These are phyloP conservation scores for Helianthus tuberosus DNA, from an alignment of 129 eudicot genomes.

Conservation along the genomic window DNA sequence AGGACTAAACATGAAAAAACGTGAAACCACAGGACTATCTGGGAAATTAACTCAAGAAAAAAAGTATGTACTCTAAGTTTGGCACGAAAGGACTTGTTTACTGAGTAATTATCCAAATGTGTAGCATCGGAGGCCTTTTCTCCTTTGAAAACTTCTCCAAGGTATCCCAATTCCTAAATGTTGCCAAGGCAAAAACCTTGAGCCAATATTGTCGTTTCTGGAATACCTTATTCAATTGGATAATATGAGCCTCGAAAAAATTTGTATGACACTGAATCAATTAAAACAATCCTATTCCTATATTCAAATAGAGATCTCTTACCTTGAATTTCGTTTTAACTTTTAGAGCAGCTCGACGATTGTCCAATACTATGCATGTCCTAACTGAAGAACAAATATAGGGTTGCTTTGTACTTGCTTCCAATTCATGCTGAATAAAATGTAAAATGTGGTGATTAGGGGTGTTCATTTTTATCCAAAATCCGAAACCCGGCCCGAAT, in stretches of 20 bases:
- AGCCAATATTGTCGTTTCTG: conserved; percentile 75
- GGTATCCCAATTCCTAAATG: conserved; percentile 95
- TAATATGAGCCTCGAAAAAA: too few relatives aligned
- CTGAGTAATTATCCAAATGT: too few relatives aligned
- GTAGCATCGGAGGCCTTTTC: conserved; percentile 66
- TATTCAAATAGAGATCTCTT: conserved; percentile 21
- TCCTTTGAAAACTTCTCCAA: conserved; percentile 94
- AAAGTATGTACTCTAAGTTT: too few relatives aligned
- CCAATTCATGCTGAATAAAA: conserved; percentile 80
- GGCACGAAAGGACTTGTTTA: too few relatives aligned
- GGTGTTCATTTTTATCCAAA: too few relatives aligned
- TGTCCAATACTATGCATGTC: conserved; percentile 90
- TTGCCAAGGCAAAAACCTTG: conserved; percentile 92
- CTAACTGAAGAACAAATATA: conserved; percentile 90
- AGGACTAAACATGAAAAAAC: too few relatives aligned
- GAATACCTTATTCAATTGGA: too few relatives aligned
- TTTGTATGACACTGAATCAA: too few relatives aligned
- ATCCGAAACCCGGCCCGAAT: too few relatives aligned
- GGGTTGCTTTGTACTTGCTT: conserved; percentile 87
- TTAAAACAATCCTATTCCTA: conserved; percentile 92
- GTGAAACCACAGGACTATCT: too few relatives aligned
- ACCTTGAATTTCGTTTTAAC: conserved; percentile 98
- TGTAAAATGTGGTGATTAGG: background rate
- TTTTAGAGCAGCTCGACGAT: conserved; percentile 87
- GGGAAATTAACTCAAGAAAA: too few relatives aligned